These are phyloP conservation scores for Suillus brevipes DNA, from an alignment of 768 basidiomycete genomes.

Conservation along the genomic window DNA sequence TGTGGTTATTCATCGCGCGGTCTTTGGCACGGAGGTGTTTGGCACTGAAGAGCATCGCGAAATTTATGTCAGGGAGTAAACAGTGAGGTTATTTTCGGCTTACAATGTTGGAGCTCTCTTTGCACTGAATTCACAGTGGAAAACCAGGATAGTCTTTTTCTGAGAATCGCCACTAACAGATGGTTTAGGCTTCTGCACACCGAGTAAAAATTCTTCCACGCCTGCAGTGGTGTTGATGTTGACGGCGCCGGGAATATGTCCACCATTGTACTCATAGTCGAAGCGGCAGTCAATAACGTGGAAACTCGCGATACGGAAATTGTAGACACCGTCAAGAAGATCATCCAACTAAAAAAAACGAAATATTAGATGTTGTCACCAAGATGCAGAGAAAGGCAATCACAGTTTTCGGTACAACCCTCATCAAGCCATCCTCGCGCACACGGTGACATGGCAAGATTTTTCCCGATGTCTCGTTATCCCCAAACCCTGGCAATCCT, in stretches of 20 bases:
- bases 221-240: constrained; percentile 83
- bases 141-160: constrained; percentile 84
- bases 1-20: constrained; percentile 81
- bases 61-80: neutral
- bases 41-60: constrained; percentile 54
- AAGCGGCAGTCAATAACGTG: constrained; percentile 96
- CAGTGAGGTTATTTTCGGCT: constrained; percentile 28
- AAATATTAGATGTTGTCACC: neutral
- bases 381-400: constrained; percentile 27
- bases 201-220: constrained; percentile 81
- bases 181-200: constrained; percentile 58
- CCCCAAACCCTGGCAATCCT: constrained; percentile 84
- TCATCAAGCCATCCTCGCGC: constrained; percentile 92
- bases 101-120: constrained; percentile 97
- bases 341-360: constrained; percentile 60
- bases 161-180: constrained; percentile 72
- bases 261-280: constrained; percentile 93
- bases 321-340: constrained; percentile 75
- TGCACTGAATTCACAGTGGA: constrained; percentile 97
- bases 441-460: constrained; percentile 92
- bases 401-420: constrained; percentile 81
- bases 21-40: constrained; percentile 92
- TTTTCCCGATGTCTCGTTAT: constrained; percentile 92
- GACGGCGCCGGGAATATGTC: constrained; percentile 88
- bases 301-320: constrained; percentile 62